Percentiles rank a stretch among this genome's conserved stretches.
phyloP scores from a whole-genome alignment of 2,329 filamentous ascomycete species.

The Cladophialophora yegresii region DNA sequence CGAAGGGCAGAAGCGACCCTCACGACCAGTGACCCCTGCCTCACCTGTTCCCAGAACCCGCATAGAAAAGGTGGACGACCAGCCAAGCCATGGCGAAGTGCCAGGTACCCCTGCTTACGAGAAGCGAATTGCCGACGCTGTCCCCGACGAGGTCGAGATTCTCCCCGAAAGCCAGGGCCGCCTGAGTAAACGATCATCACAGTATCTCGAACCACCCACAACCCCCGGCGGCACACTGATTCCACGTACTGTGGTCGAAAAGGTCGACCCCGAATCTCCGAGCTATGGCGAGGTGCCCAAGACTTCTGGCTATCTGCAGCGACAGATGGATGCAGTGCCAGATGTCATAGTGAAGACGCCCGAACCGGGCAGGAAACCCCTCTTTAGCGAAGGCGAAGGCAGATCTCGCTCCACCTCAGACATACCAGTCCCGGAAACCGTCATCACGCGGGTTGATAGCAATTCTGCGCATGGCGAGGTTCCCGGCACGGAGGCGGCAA shows the following conservation, averaged over 20 bases:
- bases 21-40: constrained; percentile 42
- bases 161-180: constrained; percentile 50
- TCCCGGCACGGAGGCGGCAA: constrained; percentile 44
- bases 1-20: constrained; percentile 52
- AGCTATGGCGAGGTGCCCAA: constrained; percentile 64
- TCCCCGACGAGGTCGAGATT: constrained; percentile 65
- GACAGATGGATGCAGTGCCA: constrained; percentile 61
- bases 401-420: constrained; percentile 18
- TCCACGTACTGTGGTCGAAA: constrained; percentile 63
- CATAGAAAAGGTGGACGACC: constrained; percentile 63
- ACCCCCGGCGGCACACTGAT: constrained; percentile 57
- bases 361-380: constrained; percentile 30
- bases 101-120: constrained; percentile 63
- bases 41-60: constrained; percentile 63
- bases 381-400: constrained; percentile 2
- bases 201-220: constrained; percentile 47
- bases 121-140: constrained; percentile 60
- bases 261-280: constrained; percentile 58
- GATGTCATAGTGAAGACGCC: constrained; percentile 57
- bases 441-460: constrained; percentile 49
- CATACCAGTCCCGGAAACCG: constrained; percentile 46
- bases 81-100: constrained; percentile 61
- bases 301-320: constrained; percentile 58
- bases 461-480: constrained; percentile 42
- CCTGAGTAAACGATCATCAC: constrained; percentile 46